Evolutionary conservation across 1,139 yeast species (phyloP), one percentile per base, ranked within the genome.

Genomic region (Hyphopichia buzzinii): DNA sequence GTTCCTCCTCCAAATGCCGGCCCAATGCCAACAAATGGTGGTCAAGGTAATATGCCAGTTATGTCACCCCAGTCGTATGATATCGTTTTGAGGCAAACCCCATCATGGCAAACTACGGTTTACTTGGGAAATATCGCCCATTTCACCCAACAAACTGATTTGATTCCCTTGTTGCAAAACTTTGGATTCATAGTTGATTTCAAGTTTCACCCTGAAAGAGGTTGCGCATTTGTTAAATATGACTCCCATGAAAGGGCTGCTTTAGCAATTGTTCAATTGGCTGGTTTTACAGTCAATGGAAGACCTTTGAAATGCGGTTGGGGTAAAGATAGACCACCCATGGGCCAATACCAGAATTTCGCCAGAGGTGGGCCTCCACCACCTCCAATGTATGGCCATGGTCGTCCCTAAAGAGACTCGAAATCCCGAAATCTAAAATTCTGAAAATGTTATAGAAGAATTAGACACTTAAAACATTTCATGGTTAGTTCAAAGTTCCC

Each of bases 241-340:
- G 95, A 85, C 50, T 74, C 85, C 31, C 96, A 88, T 59, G 95
- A 87, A 52, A 71, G 87, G 43, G 96, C 96, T 4, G 95, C 96
- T 1, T 67, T 85, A 57, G 95, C 95, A 36, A 87, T 88, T 50
- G 84, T 84, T 19, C 92, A 85, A 52, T 67, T 88, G 43, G 75
- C 81, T 15, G 95, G 95, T n/a, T 77, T 78, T 49, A 74, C 74
- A 39, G 65, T 88, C 44, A 81, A 84, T 55, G 95, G 95, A 17
- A 74, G 95, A 55, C 83, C 85, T 23, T 64, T 88, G 54, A 83
- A 82, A 55, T 81, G 90, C 51, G 94, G 95, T 23, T 88, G 96
- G 96, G 96, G 95, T 35, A 84, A 79, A 54, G 84, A 76, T 47
- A 68, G 79, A 49, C 67, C 74, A 24, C 71, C 65, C 13, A 52